Percentiles rank a stretch among this genome's conserved stretches.
These are phyloP conservation scores for Macrotyloma uniflorum DNA, from an alignment of 306 rosid species.

Conservation along the genomic window DNA sequence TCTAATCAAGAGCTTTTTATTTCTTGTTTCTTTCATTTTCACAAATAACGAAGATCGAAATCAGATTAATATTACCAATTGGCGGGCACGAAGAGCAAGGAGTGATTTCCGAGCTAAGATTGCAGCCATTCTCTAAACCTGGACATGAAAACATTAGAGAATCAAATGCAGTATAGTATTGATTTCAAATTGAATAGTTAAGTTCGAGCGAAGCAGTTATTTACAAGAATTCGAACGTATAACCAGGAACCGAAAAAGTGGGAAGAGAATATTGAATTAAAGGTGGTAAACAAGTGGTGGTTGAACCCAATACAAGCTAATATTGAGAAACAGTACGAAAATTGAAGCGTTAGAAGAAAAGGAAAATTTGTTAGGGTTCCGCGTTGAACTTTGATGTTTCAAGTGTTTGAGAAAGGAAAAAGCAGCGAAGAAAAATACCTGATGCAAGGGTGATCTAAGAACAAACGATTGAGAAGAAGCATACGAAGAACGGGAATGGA, in stretches of 20 bases:
- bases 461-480: background rate
- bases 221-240: background rate
- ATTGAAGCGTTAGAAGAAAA: background rate
- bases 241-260: background rate
- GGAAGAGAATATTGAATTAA: background rate
- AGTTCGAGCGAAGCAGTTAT: background rate
- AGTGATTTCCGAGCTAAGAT: slow-evolving; percentile 89
- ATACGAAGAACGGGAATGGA: background rate
- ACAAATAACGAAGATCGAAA: slow-evolving; percentile 1
- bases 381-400: background rate
- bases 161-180: background rate
- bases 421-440: background rate
- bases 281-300: background rate
- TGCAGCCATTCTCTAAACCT: slow-evolving; percentile 70
- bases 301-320: background rate
- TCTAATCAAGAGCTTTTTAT: background rate
- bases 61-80: slow-evolving; percentile 57
- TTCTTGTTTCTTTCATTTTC: background rate
- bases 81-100: slow-evolving; percentile 79
- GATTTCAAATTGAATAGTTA: background rate
- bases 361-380: background rate
- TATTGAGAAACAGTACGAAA: background rate
- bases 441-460: slow-evolving; percentile 4
- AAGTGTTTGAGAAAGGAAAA: background rate
- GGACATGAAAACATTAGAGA: slow-evolving; percentile 4